These are phyloP conservation scores for Ambrosiella beaveri DNA, from an alignment of 2,329 filamentous ascomycete genomes.

Conservation along the genomic window DNA sequence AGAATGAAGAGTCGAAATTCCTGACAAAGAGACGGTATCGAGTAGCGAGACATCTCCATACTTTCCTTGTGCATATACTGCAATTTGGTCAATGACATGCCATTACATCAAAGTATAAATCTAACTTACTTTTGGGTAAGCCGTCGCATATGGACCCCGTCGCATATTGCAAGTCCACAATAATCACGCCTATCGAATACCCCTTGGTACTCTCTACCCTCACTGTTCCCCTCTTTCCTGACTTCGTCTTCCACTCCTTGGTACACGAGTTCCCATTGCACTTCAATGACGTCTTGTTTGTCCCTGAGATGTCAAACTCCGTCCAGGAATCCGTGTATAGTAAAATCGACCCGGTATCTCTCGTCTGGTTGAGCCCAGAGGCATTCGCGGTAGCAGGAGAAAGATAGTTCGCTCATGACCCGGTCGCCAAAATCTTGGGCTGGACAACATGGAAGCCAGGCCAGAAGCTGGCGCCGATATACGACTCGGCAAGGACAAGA, in stretches of 20 bases:
- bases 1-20: slow-evolving; percentile 4
- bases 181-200: slow-evolving; percentile 50
- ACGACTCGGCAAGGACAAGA: slow-evolving; percentile 5
- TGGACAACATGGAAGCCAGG: slow-evolving; percentile 4
- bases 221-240: slow-evolving; percentile 28
- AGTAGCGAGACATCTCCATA: slow-evolving; percentile 1
- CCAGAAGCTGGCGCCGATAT: slow-evolving; percentile 5
- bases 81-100: background rate
- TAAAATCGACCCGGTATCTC: slow-evolving; percentile 35
- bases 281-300: background rate
- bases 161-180: slow-evolving; percentile 59
- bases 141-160: slow-evolving; percentile 51
- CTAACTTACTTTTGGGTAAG: slow-evolving; percentile 50
- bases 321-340: slow-evolving; percentile 51
- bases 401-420: slow-evolving; percentile 22
- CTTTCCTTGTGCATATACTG: background rate
- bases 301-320: slow-evolving; percentile 22
- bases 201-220: slow-evolving; percentile 46
- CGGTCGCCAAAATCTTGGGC: background rate
- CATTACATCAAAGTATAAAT: slow-evolving; percentile 6
- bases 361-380: slow-evolving; percentile 30
- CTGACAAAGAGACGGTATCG: background rate
- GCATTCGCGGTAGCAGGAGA: slow-evolving; percentile 26
- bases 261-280: background rate
- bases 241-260: background rate